phyloP scores from a whole-genome alignment of 1,284 basidiomycete genomes.

The Ceratobasidium sp. region DNA sequence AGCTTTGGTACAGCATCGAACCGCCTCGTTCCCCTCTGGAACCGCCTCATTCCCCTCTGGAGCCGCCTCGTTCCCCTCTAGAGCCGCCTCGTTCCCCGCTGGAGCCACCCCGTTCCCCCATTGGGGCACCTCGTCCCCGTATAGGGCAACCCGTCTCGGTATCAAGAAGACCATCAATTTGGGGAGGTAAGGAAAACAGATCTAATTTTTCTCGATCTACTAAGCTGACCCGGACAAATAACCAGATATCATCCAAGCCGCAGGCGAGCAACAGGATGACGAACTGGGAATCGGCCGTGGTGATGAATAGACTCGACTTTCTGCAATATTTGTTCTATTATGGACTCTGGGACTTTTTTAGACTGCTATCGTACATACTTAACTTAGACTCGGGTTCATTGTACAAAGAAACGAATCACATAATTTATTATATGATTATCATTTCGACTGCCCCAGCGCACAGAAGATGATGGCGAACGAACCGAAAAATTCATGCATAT shows the following conservation, averaged over 20 bases:
- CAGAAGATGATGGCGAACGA: background rate
- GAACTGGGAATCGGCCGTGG: background rate
- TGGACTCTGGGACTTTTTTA: background rate
- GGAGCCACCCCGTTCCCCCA: background rate
- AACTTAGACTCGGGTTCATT: background rate
- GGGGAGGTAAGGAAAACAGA: conserved; percentile 20
- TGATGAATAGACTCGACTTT: background rate
- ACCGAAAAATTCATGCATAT: conserved; percentile 37
- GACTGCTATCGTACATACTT: conserved; percentile 13
- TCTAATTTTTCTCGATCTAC: background rate
- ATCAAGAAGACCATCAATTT: conserved; percentile 34
- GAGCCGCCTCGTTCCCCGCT: background rate
- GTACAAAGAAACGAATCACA: conserved; percentile 22
- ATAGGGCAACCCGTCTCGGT: conserved; percentile 4
- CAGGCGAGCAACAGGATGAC: conserved; percentile 25
- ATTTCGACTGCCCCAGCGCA: background rate
- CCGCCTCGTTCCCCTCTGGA: conserved; percentile 20
- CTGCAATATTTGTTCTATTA: background rate
- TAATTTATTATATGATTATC: conserved; percentile 42
- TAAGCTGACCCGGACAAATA: background rate
- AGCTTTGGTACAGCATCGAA: background rate
- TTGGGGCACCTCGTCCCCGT: background rate
- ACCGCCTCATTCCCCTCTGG: background rate
- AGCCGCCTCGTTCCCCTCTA: background rate
- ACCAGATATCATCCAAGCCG: conserved; percentile 36